phyloP scores from a whole-genome alignment of 441 rosid genomes.

The Viola pubescens region DNA sequence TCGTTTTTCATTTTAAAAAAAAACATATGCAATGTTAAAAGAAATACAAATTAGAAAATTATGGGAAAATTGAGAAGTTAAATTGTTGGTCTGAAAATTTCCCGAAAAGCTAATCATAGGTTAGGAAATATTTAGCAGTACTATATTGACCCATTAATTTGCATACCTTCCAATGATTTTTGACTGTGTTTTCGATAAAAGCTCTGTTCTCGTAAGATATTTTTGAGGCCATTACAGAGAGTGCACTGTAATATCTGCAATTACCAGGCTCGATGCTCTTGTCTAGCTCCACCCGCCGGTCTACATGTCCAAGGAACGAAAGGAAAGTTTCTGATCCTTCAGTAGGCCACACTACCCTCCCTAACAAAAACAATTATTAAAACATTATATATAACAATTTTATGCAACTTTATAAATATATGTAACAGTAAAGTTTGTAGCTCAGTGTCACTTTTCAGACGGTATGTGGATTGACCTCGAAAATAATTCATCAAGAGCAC shows the following conservation, averaged over 20 bases:
- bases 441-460: too few species aligned
- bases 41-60: too few species aligned
- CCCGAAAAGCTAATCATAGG: too few species aligned
- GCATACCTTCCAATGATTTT: slow-evolving; percentile 42
- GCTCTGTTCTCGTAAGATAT: slow-evolving; percentile 41
- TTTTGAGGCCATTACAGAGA: slow-evolving; percentile 55
- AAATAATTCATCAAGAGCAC: slow-evolving; percentile 14
- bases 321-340: slow-evolving; percentile 1
- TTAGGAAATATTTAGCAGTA: too few species aligned
- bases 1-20: too few species aligned
- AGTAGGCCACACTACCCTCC: slow-evolving; percentile 9
- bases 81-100: too few species aligned
- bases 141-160: too few species aligned
- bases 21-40: too few species aligned
- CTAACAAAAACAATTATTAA: not conserved
- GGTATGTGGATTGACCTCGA: slow-evolving; percentile 13
- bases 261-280: slow-evolving; percentile 6
- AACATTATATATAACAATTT: too few species aligned
- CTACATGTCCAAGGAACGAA: slow-evolving; percentile 8
- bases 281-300: slow-evolving; percentile 11
- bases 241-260: slow-evolving; percentile 1
- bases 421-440: too few species aligned
- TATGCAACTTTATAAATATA: too few species aligned
- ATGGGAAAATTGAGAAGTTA: too few species aligned
- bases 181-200: slow-evolving; percentile 30